Conservation (phyloP, 805 yeast genomes). For the Teunomyces funiuensis region DNA sequence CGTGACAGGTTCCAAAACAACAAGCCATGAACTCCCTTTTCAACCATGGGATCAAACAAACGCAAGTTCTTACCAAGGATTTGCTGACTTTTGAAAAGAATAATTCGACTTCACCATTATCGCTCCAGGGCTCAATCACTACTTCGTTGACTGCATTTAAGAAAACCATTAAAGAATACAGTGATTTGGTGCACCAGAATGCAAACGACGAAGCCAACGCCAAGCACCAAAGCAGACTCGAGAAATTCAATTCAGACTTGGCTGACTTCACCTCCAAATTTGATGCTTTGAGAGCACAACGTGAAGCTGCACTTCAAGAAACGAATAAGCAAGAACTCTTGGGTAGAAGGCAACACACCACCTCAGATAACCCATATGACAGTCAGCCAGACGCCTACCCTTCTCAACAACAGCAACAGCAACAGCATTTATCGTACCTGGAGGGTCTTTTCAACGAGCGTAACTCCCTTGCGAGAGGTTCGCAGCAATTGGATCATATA, state of each 20-base stretch:
- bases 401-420: slow-evolving; percentile 26
- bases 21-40: slow-evolving; percentile 67
- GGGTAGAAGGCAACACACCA: slow-evolving; percentile 42
- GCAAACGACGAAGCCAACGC: slow-evolving; percentile 53
- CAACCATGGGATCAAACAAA: slow-evolving; percentile 87
- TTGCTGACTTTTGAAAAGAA: slow-evolving; percentile 63
- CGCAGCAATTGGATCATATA: slow-evolving; percentile 83
- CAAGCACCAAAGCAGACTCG: slow-evolving; percentile 52
- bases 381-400: slow-evolving; percentile 19
- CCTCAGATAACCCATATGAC: slow-evolving; percentile 52
- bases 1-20: slow-evolving; percentile 1
- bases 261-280: slow-evolving; percentile 50
- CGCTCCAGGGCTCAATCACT: slow-evolving; percentile 75
- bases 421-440: slow-evolving; percentile 38
- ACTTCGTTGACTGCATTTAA: slow-evolving; percentile 74
- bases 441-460: slow-evolving; percentile 74
- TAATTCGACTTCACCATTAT: slow-evolving; percentile 67
- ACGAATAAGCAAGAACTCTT: slow-evolving; percentile 53
- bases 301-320: slow-evolving; percentile 54
- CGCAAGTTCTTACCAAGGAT: slow-evolving; percentile 69
- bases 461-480: slow-evolving; percentile 62
- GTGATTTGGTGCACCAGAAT: slow-evolving; percentile 58
- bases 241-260: slow-evolving; percentile 52
- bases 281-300: slow-evolving; percentile 50
- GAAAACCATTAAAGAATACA: slow-evolving; percentile 73